Evolutionary conservation across 495 filamentous ascomycete species (phyloP), one percentile per base, ranked within the genome.

Genomic region (Penicillium macrosclerotiorum): DNA sequence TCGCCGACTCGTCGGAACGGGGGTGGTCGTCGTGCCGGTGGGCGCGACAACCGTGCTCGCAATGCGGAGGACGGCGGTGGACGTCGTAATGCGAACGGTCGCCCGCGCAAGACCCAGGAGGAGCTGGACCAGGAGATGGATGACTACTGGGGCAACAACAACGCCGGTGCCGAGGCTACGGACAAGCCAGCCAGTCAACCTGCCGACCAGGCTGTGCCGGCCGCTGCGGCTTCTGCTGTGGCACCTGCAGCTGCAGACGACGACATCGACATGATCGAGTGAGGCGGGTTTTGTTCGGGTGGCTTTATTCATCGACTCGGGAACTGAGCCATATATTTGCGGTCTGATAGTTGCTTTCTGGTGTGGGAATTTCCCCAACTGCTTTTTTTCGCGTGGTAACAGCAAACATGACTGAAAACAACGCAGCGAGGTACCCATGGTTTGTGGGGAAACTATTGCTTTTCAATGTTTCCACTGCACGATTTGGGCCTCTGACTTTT

Each of bases 71-170:
- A 60, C 51, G 65, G 60, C 31, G 65, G 68, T 23, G 64, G 62
- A 35, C 70, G 63, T 40, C 68, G 62, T 37, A 45, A 56, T 26
- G 64, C 52, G 44, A 81, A 82, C 32, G 72, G 65, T 19, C 77
- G 92, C 38, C 85, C 84, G 2, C 85, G 80, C 62, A 96, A 95
- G 80, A 96, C 91, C 5, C 86, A 90, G 38, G 88, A 94, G 54
- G 87, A 97, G 59, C 72, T 97, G 29, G 92, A 97, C 59, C 84
- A 86, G 26, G 92, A 97, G 71, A 97, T 97, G 92, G 90, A 82
- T 25, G 89, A 95, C 59, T 97, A 97, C 67, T 97, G 88, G 74
- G 76, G 78, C 26, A 62, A 63, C 14, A 69, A 47, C 25, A 42
- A 65, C 17, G 63, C 59, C n/a, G 62, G 55, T 34, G 55, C 57